phyloP scores from a whole-genome alignment of 164 flowering plant genomes.

The Platanus orientalis region DNA sequence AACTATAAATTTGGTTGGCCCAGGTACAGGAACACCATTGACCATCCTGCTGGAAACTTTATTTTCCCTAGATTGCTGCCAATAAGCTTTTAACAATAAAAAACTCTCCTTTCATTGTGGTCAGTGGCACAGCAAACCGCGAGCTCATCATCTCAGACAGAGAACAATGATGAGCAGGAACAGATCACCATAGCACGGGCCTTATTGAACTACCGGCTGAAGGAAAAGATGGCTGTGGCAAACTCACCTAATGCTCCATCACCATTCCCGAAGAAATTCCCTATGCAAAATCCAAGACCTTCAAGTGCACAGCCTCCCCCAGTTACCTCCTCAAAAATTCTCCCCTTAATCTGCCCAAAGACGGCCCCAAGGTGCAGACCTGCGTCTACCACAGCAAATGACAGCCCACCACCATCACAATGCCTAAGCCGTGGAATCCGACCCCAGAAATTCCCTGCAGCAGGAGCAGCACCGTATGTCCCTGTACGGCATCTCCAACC shows the following conservation, averaged over 20 bases:
- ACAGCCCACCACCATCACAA: constrained; percentile 20
- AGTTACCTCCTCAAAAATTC: constrained; percentile 71
- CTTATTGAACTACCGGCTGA: constrained; percentile 56
- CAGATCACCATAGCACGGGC: constrained; percentile 92
- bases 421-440: constrained; percentile 26
- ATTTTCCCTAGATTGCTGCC: no score
- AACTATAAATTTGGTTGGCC: no score
- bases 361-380: constrained; percentile 38
- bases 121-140: constrained; percentile 77
- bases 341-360: constrained; percentile 71
- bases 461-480: constrained; percentile 67
- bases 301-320: constrained; percentile 56
- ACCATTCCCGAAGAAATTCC: constrained; percentile 54
- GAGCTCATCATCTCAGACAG: constrained; percentile 60
- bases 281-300: constrained; percentile 45
- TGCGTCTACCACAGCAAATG: constrained; percentile 13
- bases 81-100: neutral
- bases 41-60: neutral
- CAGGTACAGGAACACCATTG: no score
- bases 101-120: constrained; percentile 8
- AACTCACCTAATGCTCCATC: constrained; percentile 34
- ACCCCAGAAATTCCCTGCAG: constrained; percentile 51
- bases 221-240: constrained; percentile 57
- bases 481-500: constrained; percentile 53
- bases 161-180: constrained; percentile 78